Base-by-base conservation (phyloP, 148 eudicot genomes). In the Chenopodium formosanum region DNA sequence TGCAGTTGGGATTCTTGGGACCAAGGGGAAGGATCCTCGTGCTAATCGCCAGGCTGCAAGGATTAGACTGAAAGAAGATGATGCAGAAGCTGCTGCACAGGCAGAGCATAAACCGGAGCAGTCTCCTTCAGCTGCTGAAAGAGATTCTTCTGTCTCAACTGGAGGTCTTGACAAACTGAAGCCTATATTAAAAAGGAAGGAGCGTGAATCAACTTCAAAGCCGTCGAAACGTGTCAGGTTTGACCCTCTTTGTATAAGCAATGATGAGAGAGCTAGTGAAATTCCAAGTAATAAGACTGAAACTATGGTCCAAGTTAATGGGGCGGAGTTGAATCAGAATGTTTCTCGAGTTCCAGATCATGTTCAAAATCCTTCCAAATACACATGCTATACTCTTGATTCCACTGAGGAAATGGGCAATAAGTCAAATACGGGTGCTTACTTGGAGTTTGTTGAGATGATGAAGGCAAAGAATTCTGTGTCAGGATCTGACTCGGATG, bases 161-260 rank as follows among this genome's bases (percentile, higher is more conserved):
- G 83, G 68, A 73, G 84, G 70, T 60, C 56, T 48, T 75, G 46
- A 70, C 47, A 85, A 78, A 66, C 72, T 77, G 58, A 86, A 86
- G 80, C 83, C 92, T 52, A 87, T 88, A 73, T 76, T 90, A 71
- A 90, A 90, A 79, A 85, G 89, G 86, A 90, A 86, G 78, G 84
- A 83, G 52, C 78, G 58, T 53, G 79, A 81, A 78, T 56, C 84
- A 7, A 27, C 71, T 78, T 83, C 84, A 66, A 88, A 85, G 78
- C 80, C 83, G 13, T 70, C 86, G 25, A 88, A 88, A 77, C 89
- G 87, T 74, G 92, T 90, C 75, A 86, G 88, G 64, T 90, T 90
- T 74, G 90, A 90, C 78, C 89, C 90, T 52, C 80, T 32, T 65
- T 88, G 75, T 74, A 60, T 83, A 70, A 84, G 75, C 20, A 76